Percentiles rank a stretch among this genome's conserved stretches.
Conservation (phyloP, 257 asterid genomes). For the Linaria vulgaris region DNA sequence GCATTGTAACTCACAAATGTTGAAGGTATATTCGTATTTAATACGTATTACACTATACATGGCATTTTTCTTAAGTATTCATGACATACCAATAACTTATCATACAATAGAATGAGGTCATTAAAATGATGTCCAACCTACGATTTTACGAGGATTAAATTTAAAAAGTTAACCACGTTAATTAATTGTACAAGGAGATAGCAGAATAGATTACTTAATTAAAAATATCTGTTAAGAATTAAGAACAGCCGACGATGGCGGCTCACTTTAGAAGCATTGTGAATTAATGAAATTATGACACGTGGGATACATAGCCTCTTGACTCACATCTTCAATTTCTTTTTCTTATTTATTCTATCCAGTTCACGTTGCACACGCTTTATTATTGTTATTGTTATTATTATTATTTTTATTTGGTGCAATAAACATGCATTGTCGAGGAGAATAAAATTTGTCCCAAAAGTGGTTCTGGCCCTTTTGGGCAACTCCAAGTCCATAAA, state of each 20-base stretch:
- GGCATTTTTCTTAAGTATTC: too few species aligned
- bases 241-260: constrained; percentile 5
- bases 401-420: too few species aligned
- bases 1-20: too few species aligned
- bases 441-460: too few species aligned
- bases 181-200: not conserved
- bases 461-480: too few species aligned
- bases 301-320: not conserved
- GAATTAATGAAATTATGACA: not conserved
- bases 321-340: not conserved
- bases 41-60: too few species aligned
- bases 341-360: not conserved
- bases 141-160: not conserved
- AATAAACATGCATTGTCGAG: too few species aligned
- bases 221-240: constrained; percentile 11
- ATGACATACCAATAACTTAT: too few species aligned
- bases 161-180: not conserved
- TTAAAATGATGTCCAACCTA: not conserved
- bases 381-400: too few species aligned
- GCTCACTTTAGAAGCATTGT: not conserved
- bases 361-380: not conserved
- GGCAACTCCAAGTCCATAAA: too few species aligned
- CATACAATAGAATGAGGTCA: not conserved
- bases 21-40: too few species aligned
- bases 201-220: not conserved